These are phyloP conservation scores for Entoloma clypeatum DNA, from an alignment of 1,284 basidiomycete genomes.

Conservation along the genomic window DNA sequence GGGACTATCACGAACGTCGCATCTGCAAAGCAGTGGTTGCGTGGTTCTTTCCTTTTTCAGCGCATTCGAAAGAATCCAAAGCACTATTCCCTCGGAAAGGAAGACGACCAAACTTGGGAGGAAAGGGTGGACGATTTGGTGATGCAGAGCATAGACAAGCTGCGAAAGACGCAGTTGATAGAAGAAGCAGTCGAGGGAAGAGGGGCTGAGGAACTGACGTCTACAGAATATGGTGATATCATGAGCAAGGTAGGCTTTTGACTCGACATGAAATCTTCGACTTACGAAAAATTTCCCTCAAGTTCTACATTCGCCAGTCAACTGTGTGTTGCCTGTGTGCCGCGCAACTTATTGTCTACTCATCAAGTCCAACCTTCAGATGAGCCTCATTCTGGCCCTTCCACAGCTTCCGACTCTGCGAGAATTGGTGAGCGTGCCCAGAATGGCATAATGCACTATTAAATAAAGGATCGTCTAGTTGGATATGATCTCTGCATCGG, in stretches of 20 bases:
- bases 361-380: constrained; percentile 42
- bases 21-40: constrained; percentile 78
- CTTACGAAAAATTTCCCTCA: constrained; percentile 1
- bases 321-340: constrained; percentile 46
- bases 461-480: constrained; percentile 39
- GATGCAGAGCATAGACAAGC: constrained; percentile 54
- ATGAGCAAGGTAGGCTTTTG: constrained; percentile 69
- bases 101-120: constrained; percentile 60
- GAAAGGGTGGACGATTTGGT: constrained; percentile 71
- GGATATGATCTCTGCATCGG: constrained; percentile 58
- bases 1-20: constrained; percentile 69
- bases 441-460: constrained; percentile 3
- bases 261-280: constrained; percentile 10
- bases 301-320: constrained; percentile 72
- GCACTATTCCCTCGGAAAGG: constrained; percentile 67
- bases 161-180: constrained; percentile 62
- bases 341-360: not conserved
- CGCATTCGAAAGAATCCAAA: constrained; percentile 79
- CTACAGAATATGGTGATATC: constrained; percentile 76
- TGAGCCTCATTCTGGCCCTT: constrained; percentile 61
- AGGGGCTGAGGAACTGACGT: constrained; percentile 38
- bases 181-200: constrained; percentile 35
- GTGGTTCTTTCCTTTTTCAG: constrained; percentile 77
- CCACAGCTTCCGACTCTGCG: constrained; percentile 50
- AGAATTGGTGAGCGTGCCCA: constrained; percentile 53